Evolutionary conservation across 2,329 filamentous ascomycete species (phyloP), one percentile per base, ranked within the genome.

Genomic region (Diaporthe vexans): DNA sequence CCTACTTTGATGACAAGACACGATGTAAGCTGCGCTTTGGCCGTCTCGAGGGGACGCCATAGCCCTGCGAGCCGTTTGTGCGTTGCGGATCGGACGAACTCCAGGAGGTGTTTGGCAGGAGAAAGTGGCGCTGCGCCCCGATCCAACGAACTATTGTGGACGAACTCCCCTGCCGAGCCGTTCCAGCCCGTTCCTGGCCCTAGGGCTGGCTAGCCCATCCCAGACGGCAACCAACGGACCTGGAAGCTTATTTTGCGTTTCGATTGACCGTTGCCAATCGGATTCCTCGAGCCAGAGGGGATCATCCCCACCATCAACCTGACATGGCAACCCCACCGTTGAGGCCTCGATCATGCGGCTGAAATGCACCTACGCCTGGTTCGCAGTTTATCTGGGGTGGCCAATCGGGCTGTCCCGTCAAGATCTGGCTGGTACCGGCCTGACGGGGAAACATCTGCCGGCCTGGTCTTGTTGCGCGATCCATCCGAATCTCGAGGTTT

Each of bases 261-360:
- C 61, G 46, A 46, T 67, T 51, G 6, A 52, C 61, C 43, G 61
- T 67, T 67, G 61, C 61, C 61, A 67, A 67, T 67, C 61, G 61
- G 43, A 67, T 67, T 67, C 19, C 43, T 7, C 43, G 26, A 37
- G 61, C 61, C 29, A 35, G 43, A 51, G 43, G 61, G 24, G 9
- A 33, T 17, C 43, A 26, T 3, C 43, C 40, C 40, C 37, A 19
- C 40, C 26, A 3, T 13, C 37, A 40, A 13, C 10, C 11, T 13
- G 37, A 40, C 37, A 40, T 2, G 37, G 10, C 10, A 40, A 13
- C 11, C 11, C 21, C 15, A 35, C 43, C 61, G 61, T 51, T 67
- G 43, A 24, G 29, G 61, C 29, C 11, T 37, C 61, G n/a, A n/a
- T n/a, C 19, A 67, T 67, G 61, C 61, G 61, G 61, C 61, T 67